These are phyloP conservation scores for Ascochyta rabiei DNA, from an alignment of 2,329 filamentous ascomycete species.

Conservation along the genomic window DNA sequence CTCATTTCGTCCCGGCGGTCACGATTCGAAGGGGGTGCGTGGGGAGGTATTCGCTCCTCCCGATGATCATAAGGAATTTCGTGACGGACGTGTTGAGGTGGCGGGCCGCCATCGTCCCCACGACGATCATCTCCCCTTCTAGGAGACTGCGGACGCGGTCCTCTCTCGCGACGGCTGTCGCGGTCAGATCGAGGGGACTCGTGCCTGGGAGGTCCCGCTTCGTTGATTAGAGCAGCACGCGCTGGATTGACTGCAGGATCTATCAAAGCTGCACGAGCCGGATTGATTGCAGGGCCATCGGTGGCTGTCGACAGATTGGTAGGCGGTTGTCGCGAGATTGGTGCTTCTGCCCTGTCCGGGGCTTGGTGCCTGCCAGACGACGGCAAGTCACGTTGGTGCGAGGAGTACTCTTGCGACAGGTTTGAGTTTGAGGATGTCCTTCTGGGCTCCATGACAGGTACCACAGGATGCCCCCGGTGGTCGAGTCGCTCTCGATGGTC, in stretches of 20 bases:
- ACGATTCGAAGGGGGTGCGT: slow-evolving; percentile 39
- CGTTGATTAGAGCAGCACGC: slow-evolving; percentile 51
- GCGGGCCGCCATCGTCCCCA: slow-evolving; percentile 30
- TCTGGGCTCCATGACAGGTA: slow-evolving; percentile 24
- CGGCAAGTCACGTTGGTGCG: slow-evolving; percentile 36
- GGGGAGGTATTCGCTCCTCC: slow-evolving; percentile 40
- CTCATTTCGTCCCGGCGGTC: slow-evolving; percentile 47
- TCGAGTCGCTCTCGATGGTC: slow-evolving; percentile 42
- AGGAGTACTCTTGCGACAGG: slow-evolving; percentile 29
- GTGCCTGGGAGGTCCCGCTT: slow-evolving; percentile 33
- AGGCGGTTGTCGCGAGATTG: slow-evolving; percentile 25
- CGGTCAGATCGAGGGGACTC: slow-evolving; percentile 38
- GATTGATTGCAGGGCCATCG: slow-evolving; percentile 47
- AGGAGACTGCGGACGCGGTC: slow-evolving; percentile 38
- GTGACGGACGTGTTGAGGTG: slow-evolving; percentile 32
- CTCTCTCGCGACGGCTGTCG: slow-evolving; percentile 40
- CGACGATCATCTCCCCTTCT: slow-evolving; percentile 34
- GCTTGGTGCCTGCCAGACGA: slow-evolving; percentile 24
- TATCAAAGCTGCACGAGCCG: slow-evolving; percentile 53
- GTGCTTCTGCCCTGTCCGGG: slow-evolving; percentile 30
- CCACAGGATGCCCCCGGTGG: slow-evolving; percentile 32
- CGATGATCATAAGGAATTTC: slow-evolving; percentile 37
- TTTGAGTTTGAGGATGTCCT: slow-evolving; percentile 33
- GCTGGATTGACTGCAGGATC: slow-evolving; percentile 49
- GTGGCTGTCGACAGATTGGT: slow-evolving; percentile 18